phyloP scores from a whole-genome alignment of 306 rosid genomes.

The Benincasa hispida region DNA sequence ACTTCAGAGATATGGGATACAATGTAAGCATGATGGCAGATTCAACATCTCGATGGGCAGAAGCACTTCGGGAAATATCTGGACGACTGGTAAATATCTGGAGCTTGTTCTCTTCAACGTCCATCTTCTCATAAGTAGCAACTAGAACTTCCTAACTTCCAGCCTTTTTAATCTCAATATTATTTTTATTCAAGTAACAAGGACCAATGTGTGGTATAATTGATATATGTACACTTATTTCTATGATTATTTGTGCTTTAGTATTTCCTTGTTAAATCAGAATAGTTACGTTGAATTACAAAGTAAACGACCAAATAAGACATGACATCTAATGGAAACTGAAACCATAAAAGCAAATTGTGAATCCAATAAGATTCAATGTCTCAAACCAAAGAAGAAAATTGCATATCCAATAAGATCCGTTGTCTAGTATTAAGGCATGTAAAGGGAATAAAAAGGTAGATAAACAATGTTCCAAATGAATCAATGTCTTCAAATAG shows the following conservation, averaged over 20 bases:
- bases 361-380: neutral
- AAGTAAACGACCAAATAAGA: neutral
- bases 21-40: conserved; percentile 99
- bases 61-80: conserved; percentile 98
- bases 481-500: neutral
- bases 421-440: neutral
- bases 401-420: neutral
- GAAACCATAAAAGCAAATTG: neutral
- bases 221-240: neutral
- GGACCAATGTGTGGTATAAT: neutral
- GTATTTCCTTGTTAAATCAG: neutral
- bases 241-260: neutral
- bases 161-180: neutral
- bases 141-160: neutral
- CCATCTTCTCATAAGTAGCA: neutral
- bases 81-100: conserved; percentile 74
- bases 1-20: conserved; percentile 99
- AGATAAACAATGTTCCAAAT: neutral
- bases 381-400: neutral
- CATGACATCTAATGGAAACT: neutral
- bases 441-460: neutral
- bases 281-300: neutral
- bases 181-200: neutral
- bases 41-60: conserved; percentile 99
- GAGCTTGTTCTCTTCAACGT: neutral